These are phyloP conservation scores for Bipolaris victoriae DNA, from an alignment of 2,329 filamentous ascomycete species.

Conservation along the genomic window DNA sequence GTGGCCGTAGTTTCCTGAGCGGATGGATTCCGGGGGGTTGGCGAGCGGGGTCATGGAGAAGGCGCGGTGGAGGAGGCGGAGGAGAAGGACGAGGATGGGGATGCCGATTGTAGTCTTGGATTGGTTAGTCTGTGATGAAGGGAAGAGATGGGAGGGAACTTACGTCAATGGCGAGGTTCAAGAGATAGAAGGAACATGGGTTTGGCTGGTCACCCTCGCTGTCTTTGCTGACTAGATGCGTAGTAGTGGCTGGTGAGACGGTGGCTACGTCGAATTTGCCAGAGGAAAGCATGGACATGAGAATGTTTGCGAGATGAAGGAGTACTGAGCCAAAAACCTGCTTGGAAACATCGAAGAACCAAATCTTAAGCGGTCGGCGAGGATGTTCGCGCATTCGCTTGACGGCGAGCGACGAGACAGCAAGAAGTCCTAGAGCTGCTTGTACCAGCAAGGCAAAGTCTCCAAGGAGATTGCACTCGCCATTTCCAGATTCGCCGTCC, in stretches of 20 bases:
- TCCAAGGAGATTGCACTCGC: conserved; percentile 86
- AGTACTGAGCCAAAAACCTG: conserved; percentile 94
- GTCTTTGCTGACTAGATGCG: conserved; percentile 30
- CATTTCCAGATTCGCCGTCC: conserved; percentile 59
- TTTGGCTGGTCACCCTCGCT: conserved; percentile 69
- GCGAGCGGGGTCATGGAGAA: conserved; percentile 79
- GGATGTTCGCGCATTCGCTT: conserved; percentile 93
- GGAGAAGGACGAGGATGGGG: conserved; percentile 87
- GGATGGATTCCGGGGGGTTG: conserved; percentile 82
- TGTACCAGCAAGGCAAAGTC: conserved; percentile 92
- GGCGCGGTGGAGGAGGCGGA: conserved; percentile 75
- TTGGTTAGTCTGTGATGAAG: conserved; percentile 9
- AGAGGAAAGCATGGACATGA: conserved; percentile 95
- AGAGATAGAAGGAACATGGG: conserved; percentile 92
- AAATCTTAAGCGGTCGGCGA: conserved; percentile 91
- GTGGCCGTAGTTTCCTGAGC: conserved; percentile 87
- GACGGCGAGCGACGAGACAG: conserved; percentile 84
- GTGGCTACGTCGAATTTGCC: conserved; percentile 73
- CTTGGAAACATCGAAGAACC: conserved; percentile 97
- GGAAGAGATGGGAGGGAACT: conserved; percentile 51
- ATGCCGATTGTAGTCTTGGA: conserved; percentile 90
- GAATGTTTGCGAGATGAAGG: conserved; percentile 88
- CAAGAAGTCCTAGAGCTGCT: conserved; percentile 80
- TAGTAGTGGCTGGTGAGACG: conserved; percentile 47
- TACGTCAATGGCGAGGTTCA: conserved; percentile 95